phyloP scores from a whole-genome alignment of 2,329 filamentous ascomycete species.

The Zelopaecilomyces penicillatus region DNA sequence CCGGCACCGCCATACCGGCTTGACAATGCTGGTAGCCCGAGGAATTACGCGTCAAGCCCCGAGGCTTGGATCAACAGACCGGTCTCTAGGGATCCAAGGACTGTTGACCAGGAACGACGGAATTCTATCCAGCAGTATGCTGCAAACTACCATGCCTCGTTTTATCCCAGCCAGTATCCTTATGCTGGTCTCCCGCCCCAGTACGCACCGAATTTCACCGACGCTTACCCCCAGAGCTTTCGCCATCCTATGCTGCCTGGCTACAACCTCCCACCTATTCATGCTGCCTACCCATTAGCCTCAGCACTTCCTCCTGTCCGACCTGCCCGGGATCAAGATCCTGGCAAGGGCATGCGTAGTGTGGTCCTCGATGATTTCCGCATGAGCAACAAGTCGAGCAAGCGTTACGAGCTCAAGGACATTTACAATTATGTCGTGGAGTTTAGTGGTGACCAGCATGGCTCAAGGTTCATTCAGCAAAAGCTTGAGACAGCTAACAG shows the following conservation, averaged over 20 bases:
- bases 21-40: constrained; percentile 19
- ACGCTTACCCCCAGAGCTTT: constrained; percentile 27
- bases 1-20: constrained; percentile 21
- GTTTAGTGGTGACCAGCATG: constrained; percentile 92
- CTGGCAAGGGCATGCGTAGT: constrained; percentile 57
- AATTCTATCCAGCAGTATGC: constrained; percentile 23
- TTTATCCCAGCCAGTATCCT: constrained; percentile 24
- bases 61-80: constrained; percentile 32
- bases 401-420: constrained; percentile 76
- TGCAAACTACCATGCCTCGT: constrained; percentile 18
- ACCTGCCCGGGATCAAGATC: constrained; percentile 47
- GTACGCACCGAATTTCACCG: constrained; percentile 27
- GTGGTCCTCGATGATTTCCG: constrained; percentile 73
- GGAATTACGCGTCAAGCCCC: constrained; percentile 20
- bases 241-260: constrained; percentile 26
- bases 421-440: constrained; percentile 84
- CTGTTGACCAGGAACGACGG: constrained; percentile 32
- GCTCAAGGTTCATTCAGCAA: constrained; percentile 89
- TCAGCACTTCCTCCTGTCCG: constrained; percentile 20
- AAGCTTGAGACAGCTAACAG: constrained; percentile 90
- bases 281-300: constrained; percentile 21
- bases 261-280: constrained; percentile 25
- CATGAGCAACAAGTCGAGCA: constrained; percentile 60
- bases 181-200: constrained; percentile 22
- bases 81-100: constrained; percentile 25